Base-by-base conservation (phyloP, 345 rosid species). In the Eucalyptus globulus region DNA sequence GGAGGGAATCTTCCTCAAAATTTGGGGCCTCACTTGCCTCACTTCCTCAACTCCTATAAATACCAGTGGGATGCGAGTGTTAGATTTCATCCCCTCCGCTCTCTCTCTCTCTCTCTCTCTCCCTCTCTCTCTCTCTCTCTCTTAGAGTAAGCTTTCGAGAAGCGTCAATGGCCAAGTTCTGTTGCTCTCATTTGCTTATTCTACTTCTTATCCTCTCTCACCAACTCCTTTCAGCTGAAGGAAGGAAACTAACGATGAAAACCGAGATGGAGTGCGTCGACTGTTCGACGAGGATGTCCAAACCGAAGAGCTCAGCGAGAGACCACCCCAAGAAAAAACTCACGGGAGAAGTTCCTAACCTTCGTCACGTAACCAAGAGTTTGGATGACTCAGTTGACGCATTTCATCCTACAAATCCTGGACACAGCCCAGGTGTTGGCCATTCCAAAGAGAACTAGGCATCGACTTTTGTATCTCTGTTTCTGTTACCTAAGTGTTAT, bases 361-460 rank as follows among this genome's bases (percentile, higher is more conserved):
- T 43, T 58, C 53, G n/a, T 40, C 51, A 24, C n/a, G 6, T 24
- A 37, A 40, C 31, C 21, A 87, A 44, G 49, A 45, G 49, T 17
- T 22, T 43, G n/a, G 67, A 88, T 3, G 91, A 54, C 24, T n/a
- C 29, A 26, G 65, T 88, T 62, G 93, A 93, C 29, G 96, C 92
- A 34, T 92, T 93, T 89, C 93, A 94, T 14, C 95, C 95, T 31
- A 94, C 96, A 45, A 87, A 90, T 7, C 96, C 96, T 4, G 96
- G 95, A 60, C 94, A 94, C 86, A 94, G 96, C 89, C 96, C 96
- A 11, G 96, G 94, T 11, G 94, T 94, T 21, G 97, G 97, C 65
- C 97, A 95, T 89, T 93, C 91, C 58, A 27, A 43, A 86, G 89
- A 86, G 44, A 87, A 90, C 88, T 90, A 91, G 91, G 87, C 58